phyloP scores from a whole-genome alignment of 495 filamentous ascomycete genomes.

The Mycothermus thermophilus region DNA sequence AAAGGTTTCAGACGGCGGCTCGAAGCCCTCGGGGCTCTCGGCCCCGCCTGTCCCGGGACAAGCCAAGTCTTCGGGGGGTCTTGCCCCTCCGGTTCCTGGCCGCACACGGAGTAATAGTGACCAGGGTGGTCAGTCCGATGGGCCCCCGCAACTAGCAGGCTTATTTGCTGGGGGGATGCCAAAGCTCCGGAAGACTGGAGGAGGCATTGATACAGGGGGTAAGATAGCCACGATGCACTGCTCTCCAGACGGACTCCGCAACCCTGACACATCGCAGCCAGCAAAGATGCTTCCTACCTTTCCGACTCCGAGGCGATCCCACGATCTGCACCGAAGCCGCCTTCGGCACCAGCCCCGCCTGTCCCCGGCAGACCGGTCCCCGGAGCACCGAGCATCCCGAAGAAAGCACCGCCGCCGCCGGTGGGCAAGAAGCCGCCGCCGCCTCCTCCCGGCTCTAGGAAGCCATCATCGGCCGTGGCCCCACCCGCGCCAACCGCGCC shows the following conservation, averaged over 20 bases:
- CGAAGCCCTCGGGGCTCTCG: slow-evolving; percentile 39
- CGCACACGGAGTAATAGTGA: slow-evolving; percentile 76
- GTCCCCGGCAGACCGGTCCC: slow-evolving; percentile 40
- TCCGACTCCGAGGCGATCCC: slow-evolving; percentile 65
- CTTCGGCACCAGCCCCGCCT: slow-evolving; percentile 42
- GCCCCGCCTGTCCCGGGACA: slow-evolving; percentile 72
- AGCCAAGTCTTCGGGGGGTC: slow-evolving; percentile 42
- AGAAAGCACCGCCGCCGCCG: slow-evolving; percentile 40
- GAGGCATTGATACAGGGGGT: slow-evolving; percentile 80
- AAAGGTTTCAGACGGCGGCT: slow-evolving; percentile 32
- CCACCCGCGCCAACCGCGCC: slow-evolving; percentile 22
- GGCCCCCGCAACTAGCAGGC: slow-evolving; percentile 71
- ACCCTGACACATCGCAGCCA: slow-evolving; percentile 33
- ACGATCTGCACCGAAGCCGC: slow-evolving; percentile 49
- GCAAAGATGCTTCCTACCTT: slow-evolving; percentile 57
- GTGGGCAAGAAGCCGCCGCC: slow-evolving; percentile 58
- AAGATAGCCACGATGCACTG: too few relatives aligned
- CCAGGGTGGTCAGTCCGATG: slow-evolving; percentile 29
- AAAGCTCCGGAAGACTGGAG: slow-evolving; percentile 73
- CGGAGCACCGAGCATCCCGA: slow-evolving; percentile 20
- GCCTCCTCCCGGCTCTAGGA: slow-evolving; percentile 52
- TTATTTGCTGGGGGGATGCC: slow-evolving; percentile 92
- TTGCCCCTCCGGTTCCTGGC: slow-evolving; percentile 63
- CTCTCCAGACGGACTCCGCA: too few relatives aligned
- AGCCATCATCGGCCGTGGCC: slow-evolving; percentile 45